Evolutionary conservation across 305 asterid species (phyloP).

Genomic region (Plantago coronopus): DNA sequence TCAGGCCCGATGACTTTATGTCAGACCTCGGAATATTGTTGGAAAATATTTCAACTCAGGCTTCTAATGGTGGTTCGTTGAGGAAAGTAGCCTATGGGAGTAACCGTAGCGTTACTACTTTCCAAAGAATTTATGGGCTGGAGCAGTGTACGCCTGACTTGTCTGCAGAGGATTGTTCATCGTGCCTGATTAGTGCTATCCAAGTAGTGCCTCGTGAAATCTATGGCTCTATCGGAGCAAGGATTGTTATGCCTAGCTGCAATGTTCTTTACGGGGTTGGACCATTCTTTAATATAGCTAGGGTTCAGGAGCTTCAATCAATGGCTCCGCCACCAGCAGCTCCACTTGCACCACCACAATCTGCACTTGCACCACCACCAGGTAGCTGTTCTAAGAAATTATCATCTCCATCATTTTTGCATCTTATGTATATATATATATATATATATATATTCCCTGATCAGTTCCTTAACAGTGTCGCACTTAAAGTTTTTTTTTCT

Average conservation of each 20-base stretch:
- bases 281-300: conserved; percentile 20
- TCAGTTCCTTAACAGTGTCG: no score
- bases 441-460: no score
- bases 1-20: not conserved
- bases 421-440: no score
- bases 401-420: not conserved
- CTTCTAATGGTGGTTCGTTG: conserved; percentile 16
- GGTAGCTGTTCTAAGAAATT: not conserved
- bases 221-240: not conserved
- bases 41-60: conserved; percentile 5
- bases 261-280: conserved; percentile 19
- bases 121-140: conserved; percentile 17
- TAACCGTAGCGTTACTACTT: not conserved
- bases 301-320: conserved; percentile 8
- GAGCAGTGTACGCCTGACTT: conserved; percentile 44
- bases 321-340: not conserved
- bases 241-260: conserved; percentile 26
- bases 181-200: conserved; percentile 17
- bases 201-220: not conserved
- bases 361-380: not conserved
- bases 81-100: conserved; percentile 24
- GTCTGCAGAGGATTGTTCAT: conserved; percentile 3
- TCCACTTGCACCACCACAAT: not conserved
- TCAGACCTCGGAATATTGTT: not conserved
- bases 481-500: no score